Base-by-base conservation (phyloP, 2,329 filamentous ascomycete genomes). In the Paraconiothyrium brasiliense region DNA sequence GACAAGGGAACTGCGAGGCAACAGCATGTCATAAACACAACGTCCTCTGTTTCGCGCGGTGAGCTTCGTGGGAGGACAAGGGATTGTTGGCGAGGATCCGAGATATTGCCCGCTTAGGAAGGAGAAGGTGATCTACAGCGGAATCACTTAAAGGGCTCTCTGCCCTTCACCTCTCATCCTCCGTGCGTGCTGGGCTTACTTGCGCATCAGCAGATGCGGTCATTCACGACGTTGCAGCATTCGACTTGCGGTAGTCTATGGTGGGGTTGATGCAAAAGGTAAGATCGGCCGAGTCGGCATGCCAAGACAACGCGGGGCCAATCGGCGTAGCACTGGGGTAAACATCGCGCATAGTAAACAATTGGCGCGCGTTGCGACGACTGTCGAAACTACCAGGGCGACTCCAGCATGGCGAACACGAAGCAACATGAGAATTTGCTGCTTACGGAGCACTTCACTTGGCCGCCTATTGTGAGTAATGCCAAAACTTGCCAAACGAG, bases 391-490 rank as follows among this genome's bases (percentile, higher is more conserved):
- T 27, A 44, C 48, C 4, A 13, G 10, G 30, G 20, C 32, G 54
- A 13, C 55, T 57, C 68, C 59, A 14, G 27, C 27, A 84, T 84
- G 82, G 78, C 81, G 62, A 78, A 72, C 47, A 62, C 74, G 49
- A 80, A 81, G 62, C 81, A 84, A 63, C 78, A 81, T 57, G 81
- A 82, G 66, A 83, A 79, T 39, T 84, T 88, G 67, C 87, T 98
- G 70, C 85, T 98, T 64, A 97, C 95, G 1, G 95, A 98, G 84
- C 95, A 99, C 77, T 92, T 99, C 73, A 92, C 92, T 67, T 97
- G 97, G 73, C 94, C 95, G 1, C 95, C 94, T 32, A 88, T 97
- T 68, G 94, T 97, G 81, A 75, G 91, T 65, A 16, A 27, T 27
- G 54, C 20, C 44, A 4, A 30, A 6, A 1, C 27, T 27, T 22